These are phyloP conservation scores for Zelonia costaricensis DNA, from an alignment of 208 protist species.

Conservation along the genomic window DNA sequence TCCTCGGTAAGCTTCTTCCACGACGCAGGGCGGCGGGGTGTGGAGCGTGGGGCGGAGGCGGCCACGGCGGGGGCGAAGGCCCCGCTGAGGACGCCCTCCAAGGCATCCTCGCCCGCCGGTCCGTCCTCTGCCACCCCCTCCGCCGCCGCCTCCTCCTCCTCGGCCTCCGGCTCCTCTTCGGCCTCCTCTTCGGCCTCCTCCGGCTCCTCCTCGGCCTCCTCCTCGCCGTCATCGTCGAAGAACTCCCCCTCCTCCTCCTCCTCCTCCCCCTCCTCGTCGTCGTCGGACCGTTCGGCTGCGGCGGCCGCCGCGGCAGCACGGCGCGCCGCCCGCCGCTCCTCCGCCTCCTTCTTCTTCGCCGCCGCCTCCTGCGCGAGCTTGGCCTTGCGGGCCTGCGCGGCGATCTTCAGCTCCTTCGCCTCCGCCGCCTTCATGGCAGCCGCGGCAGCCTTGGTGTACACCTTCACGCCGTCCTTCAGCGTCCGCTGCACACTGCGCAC, in stretches of 20 bases:
- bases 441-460: slow-evolving; percentile 39
- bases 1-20: slow-evolving; percentile 44
- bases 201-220: slow-evolving; percentile 25
- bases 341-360: slow-evolving; percentile 38
- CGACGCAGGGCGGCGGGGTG: slow-evolving; percentile 27
- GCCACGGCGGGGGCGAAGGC: background rate
- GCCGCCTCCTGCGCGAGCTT: slow-evolving; percentile 34
- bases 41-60: no score
- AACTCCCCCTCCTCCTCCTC: slow-evolving; percentile 41
- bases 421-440: slow-evolving; percentile 42
- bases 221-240: slow-evolving; percentile 19
- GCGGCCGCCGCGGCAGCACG: slow-evolving; percentile 23
- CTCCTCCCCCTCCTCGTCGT: slow-evolving; percentile 27
- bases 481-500: slow-evolving; percentile 40
- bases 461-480: slow-evolving; percentile 33
- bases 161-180: slow-evolving; percentile 21
- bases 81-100: slow-evolving; percentile 3
- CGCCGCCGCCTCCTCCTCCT: slow-evolving; percentile 29
- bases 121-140: slow-evolving; percentile 34
- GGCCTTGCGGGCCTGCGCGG: slow-evolving; percentile 32
- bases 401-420: slow-evolving; percentile 38
- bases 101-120: slow-evolving; percentile 35
- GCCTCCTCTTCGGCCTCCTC: slow-evolving; percentile 34
- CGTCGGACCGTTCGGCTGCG: slow-evolving; percentile 24
- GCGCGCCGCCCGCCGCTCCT: slow-evolving; percentile 31